Evolutionary conservation across 495 filamentous ascomycete species (phyloP), one percentile per base, ranked within the genome.

Genomic region (Tuber indicum): DNA sequence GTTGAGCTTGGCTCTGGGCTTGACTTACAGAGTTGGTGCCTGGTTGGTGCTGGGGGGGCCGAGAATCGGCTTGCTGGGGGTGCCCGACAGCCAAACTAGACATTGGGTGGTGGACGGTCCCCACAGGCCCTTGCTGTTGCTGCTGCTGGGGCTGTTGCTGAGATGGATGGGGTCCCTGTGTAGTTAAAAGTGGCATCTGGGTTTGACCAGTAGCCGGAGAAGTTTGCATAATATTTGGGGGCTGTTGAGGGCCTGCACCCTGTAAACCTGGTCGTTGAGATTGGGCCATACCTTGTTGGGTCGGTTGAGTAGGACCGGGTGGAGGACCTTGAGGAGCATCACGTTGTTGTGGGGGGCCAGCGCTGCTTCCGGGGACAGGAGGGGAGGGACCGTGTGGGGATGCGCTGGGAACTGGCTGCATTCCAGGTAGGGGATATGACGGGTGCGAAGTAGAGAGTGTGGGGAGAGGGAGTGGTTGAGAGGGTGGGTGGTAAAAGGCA

Each of bases 391-490:
- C 42, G 42, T 72, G 81, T 75, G 80, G 49, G 58, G 79, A 76
- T 5, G 73, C 75, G 23, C 74, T 45, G 6, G 80, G 36, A 23
- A 46, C 73, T 5, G 75, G 66, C 62, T 79, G 80, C 74, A 82
- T 79, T n/a, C 75, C 72, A 41, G 81, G 81, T 66, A 82, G 75
- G 26, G 81, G 75, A 75, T 82, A 82, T 10, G 77, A 71, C 17
- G 76, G 72, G 66, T 82, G 81, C 12, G 74, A 76, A 23, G 72
- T 73, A 23, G 81, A 82, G 21, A 82, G 49, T 23, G 75, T 74
- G 58, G 81, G 75, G 62, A 82, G 80, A 32, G 81, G 73, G 49
- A 79, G 80, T 44, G 81, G 58, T 47, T 82, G 79, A 72, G 81
- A 70, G 70, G 80, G 32, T 32, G 76, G 66, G 72, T 77, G 79